Evolutionary conservation across 2,329 filamentous ascomycete genomes (phyloP), one percentile per base, ranked within the genome.

Genomic region (Lecanoromycetidae sp.): DNA sequence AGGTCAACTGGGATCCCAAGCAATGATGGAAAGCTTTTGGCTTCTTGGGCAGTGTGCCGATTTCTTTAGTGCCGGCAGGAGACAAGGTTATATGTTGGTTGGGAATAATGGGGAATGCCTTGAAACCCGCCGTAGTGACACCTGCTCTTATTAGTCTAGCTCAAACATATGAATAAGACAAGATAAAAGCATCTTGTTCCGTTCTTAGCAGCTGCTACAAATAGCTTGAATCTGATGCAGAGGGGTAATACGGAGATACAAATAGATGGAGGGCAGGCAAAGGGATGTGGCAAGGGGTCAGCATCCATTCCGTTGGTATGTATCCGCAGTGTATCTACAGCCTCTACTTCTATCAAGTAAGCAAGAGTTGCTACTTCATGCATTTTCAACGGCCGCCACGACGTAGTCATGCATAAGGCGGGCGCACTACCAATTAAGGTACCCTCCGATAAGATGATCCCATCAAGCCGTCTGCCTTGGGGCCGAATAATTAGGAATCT

Each of bases 241-340:
- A 13, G 5, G 5, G 17, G 17, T n/a, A 34, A 8, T 8, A 30
- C 27, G 8, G 22, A 10, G n/a, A 17, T 6, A 19, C 17, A 39
- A 27, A 39, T n/a, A n/a, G n/a, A n/a, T n/a, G n/a, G n/a, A n/a
- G n/a, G n/a, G 42, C 26, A 29, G 22, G 29, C 17, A 46, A 46
- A 33, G 44, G 30, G 44, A 40, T 46, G 35, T 46, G 35, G 44
- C 44, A 46, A 46, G 44, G 35, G 44, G 35, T 39, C 37, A 29
- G 37, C 37, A 30, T 40, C 23, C 37, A 30, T 19, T 29, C 22
- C 23, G 38, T 13, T 17, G 26, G 25, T 41, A 30, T n/a, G n/a
- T n/a, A n/a, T n/a, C n/a, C n/a, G n/a, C n/a, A n/a, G n/a, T n/a
- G n/a, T n/a, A n/a, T n/a, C n/a, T n/a, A n/a, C n/a, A n/a, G n/a